Base-by-base conservation (phyloP, 768 basidiomycete species). In the Amanita exitialis region DNA sequence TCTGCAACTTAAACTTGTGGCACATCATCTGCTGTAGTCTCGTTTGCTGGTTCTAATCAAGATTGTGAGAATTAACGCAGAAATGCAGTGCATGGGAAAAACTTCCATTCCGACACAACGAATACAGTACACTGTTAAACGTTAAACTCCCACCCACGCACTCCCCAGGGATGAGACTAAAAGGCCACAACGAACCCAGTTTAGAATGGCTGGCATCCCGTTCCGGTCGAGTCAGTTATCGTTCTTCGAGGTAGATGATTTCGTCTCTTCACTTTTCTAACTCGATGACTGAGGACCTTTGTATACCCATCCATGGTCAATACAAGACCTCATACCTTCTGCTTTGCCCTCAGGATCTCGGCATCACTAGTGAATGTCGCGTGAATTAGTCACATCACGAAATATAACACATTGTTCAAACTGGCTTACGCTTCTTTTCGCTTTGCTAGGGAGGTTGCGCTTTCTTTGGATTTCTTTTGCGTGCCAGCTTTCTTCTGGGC, bases 401-500 rank as follows among this genome's bases (percentile, higher is more conserved):
- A 35, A 38, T 44, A 30, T 32, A 36, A n/a, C 46, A 41, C 47
- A 20, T 34, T 42, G 21, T 36, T 36, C 15, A 47, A 6, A 47
- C 37, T 10, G 49, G 78, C 85, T 67, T 70, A 89, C 87, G 69
- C 71, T 69, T 89, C 86, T 67, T 82, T 84, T 59, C 87, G 78
- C 66, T 85, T 82, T 45, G 78, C 75, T 34, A 90, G 71, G 43
- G 44, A 69, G 1, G 71, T 54, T 9, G 75, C 79, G 58, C 83
- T 86, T 65, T 88, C 86, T 67, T 88, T 89, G 35, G 79, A 64
- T 66, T 86, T 86, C 66, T 82, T 83, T 47, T 66, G 66, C 12
- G 56, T 49, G 6, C 70, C 66, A 12, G 69, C 65, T 67, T 86
- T 89, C 71, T 90, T 90, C 69, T 80, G 79, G 12, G 84, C 80